Conservation (phyloP, 164 flowering plant species). For the Piper longum region DNA sequence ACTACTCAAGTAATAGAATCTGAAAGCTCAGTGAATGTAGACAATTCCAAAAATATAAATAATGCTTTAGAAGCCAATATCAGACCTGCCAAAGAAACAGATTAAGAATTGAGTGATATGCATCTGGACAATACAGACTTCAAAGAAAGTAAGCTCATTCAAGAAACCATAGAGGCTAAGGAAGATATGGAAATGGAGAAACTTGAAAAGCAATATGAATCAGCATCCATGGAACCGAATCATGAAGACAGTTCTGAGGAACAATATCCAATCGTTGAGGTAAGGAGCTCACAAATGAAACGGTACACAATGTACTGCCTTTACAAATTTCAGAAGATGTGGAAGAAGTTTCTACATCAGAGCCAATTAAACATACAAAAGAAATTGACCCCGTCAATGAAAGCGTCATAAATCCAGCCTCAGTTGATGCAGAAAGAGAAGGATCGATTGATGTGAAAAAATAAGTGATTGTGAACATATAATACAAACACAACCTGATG, state of each 20-base stretch:
- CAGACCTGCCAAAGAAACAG: not conserved
- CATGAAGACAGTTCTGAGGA: not conserved
- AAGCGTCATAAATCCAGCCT: not conserved
- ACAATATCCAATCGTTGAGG: not conserved
- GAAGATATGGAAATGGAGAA: not conserved
- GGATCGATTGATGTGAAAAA: not conserved
- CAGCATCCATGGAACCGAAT: not conserved
- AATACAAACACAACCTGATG: not conserved
- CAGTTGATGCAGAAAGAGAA: not conserved
- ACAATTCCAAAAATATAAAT: not conserved
- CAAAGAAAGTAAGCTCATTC: not conserved
- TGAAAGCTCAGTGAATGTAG: not conserved
- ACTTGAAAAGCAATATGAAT: not conserved
- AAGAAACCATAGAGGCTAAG: not conserved
- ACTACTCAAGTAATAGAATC: not conserved
- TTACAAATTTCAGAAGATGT: not conserved
- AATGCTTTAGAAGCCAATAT: not conserved
- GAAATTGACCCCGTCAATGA: not conserved
- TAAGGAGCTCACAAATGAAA: not conserved
- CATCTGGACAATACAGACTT: not conserved
- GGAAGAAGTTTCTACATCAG: not conserved
- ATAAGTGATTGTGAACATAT: not conserved
- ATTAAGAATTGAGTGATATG: not conserved
- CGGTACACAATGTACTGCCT: not conserved
- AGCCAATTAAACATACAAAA: not conserved